phyloP scores from a whole-genome alignment of 202 grass and related monocot genomes.

The Panicum hallii region DNA sequence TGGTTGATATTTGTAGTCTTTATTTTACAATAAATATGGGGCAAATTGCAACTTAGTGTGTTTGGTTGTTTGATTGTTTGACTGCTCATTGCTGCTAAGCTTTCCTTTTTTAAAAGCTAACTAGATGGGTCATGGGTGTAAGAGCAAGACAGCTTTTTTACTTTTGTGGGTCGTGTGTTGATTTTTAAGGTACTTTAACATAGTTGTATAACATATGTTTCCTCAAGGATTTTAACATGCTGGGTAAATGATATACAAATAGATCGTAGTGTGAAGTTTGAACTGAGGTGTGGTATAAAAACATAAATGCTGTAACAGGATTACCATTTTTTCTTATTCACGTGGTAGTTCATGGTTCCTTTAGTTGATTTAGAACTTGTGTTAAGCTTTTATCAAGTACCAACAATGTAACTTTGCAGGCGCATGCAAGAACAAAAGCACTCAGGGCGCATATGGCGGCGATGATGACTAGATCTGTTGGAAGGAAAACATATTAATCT shows the following conservation, averaged over 20 bases:
- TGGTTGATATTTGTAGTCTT: constrained; percentile 15
- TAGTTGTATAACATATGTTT: neutral
- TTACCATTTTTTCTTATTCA: constrained; percentile 23
- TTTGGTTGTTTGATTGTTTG: neutral
- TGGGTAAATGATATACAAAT: constrained; percentile 21
- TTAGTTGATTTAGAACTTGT: constrained; percentile 11
- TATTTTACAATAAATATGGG: constrained; percentile 21
- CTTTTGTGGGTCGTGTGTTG: neutral
- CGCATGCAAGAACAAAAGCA: constrained; percentile 83
- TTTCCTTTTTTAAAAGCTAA: constrained; percentile 8
- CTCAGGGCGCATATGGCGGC: constrained; percentile 65
- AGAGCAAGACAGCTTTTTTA: neutral
- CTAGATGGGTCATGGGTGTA: neutral
- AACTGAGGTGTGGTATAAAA: neutral
- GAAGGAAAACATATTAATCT: constrained; percentile 41
- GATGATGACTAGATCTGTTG: constrained; percentile 49
- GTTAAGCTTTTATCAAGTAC: neutral
- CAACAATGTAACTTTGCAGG: constrained; percentile 46
- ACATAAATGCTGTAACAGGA: neutral
- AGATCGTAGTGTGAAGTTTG: neutral
- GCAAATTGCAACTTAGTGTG: neutral
- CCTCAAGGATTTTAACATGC: constrained; percentile 4
- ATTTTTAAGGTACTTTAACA: constrained; percentile 16
- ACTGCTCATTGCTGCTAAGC: constrained; percentile 13
- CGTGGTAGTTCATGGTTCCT: neutral